Conservation (phyloP, 2,329 filamentous ascomycete species). For the Aureobasidium sp. region DNA sequence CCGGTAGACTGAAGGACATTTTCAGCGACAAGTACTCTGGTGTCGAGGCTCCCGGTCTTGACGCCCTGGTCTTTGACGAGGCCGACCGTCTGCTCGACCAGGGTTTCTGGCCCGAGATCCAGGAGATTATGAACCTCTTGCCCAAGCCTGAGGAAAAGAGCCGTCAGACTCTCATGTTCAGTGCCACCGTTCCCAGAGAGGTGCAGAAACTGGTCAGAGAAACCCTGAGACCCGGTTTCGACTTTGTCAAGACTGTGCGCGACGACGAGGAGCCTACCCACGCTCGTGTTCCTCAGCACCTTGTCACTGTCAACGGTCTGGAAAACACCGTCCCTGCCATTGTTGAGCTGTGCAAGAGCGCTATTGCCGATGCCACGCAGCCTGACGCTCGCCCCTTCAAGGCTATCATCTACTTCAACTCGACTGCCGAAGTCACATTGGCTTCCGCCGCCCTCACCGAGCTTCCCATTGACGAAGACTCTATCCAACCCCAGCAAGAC, state of each 20-base stretch:
- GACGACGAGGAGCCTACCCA: conserved; percentile 81
- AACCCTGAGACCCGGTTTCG: conserved; percentile 75
- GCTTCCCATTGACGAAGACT: conserved; percentile 26
- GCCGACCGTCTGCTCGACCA: conserved; percentile 61
- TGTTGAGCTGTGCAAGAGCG: conserved; percentile 64
- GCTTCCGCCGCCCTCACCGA: conserved; percentile 53
- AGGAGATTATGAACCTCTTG: conserved; percentile 44
- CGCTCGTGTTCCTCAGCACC: conserved; percentile 71
- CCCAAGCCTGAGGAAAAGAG: conserved; percentile 57
- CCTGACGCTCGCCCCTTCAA: conserved; percentile 64
- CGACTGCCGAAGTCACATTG: conserved; percentile 64
- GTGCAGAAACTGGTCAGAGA: conserved; percentile 72
- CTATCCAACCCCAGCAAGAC: conserved; percentile 1
- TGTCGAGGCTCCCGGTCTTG: conserved; percentile 57
- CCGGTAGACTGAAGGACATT: conserved; percentile 78
- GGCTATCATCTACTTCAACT: conserved; percentile 88
- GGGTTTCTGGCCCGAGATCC: conserved; percentile 44
- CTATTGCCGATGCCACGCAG: conserved; percentile 39
- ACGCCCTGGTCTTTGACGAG: conserved; percentile 57
- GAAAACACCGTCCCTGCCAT: conserved; percentile 72
- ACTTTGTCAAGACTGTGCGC: conserved; percentile 83
- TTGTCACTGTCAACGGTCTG: conserved; percentile 60
- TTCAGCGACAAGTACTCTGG: conserved; percentile 58
- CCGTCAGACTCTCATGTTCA: conserved; percentile 91
- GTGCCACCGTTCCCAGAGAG: conserved; percentile 79